Conservation (phyloP, 495 filamentous ascomycete species). For the Sphaerosporella brunnea region DNA sequence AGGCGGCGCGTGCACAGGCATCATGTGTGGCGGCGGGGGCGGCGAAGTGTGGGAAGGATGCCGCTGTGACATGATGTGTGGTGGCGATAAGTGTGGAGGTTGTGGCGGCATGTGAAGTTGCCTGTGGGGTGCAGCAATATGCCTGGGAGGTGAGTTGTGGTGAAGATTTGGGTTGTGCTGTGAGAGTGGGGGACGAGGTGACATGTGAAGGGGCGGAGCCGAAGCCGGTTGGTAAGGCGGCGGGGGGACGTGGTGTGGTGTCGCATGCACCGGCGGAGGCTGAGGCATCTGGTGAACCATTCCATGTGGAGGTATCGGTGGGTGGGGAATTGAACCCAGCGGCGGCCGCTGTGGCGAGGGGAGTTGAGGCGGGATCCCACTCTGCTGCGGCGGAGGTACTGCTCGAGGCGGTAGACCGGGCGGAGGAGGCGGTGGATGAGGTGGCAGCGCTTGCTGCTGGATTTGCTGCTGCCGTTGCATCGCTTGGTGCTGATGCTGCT, state of each 20-base stretch:
- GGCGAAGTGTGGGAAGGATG: too few relatives aligned
- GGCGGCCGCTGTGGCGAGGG: background rate
- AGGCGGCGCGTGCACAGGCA: background rate
- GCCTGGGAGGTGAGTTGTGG: conserved; percentile 18
- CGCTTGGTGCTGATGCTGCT: conserved; percentile 15
- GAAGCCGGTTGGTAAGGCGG: conserved; percentile 9
- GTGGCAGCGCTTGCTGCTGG: conserved; percentile 20
- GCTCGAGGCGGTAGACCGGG: background rate
- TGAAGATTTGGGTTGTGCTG: conserved; percentile 11
- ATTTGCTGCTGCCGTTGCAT: conserved; percentile 13
- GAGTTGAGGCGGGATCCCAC: background rate
- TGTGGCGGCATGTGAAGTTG: conserved; percentile 15
- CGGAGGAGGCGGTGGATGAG: conserved; percentile 4
- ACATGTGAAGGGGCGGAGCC: conserved; percentile 4
- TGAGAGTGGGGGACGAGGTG: background rate
- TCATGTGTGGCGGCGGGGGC: conserved; percentile 5
- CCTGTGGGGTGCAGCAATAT: conserved; percentile 10
- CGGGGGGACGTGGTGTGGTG: background rate
- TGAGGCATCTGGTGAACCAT: background rate
- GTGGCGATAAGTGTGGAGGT: conserved; percentile 8
- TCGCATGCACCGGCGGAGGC: background rate
- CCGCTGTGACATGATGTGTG: conserved; percentile 10
- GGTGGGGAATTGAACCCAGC: background rate
- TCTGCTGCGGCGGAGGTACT: background rate
- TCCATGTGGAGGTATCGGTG: conserved; percentile 2